Evolutionary conservation across 768 basidiomycete genomes (phyloP).

Genomic region (Albatrellus ellisii): DNA sequence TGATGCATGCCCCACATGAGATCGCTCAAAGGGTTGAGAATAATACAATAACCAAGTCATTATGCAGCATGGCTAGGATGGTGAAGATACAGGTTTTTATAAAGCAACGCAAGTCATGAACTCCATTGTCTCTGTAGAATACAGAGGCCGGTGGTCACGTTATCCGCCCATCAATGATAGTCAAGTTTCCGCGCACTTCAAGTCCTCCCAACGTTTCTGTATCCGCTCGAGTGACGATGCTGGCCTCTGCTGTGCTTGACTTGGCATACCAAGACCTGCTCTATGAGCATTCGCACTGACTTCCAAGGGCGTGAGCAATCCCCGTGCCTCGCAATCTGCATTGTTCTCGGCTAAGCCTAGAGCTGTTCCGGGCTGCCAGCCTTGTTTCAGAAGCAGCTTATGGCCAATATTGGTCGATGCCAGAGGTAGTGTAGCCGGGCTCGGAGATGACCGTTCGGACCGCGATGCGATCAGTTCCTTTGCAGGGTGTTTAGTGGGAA

Average conservation of each 20-base stretch:
- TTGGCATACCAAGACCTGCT: constrained; percentile 40
- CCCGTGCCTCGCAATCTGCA: constrained; percentile 20
- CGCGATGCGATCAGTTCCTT: constrained; percentile 2
- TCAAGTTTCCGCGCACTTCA: not conserved
- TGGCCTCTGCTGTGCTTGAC: not conserved
- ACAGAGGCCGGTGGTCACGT: not conserved
- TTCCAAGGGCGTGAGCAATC: constrained; percentile 46
- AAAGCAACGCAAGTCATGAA: too few species aligned
- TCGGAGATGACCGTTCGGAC: constrained; percentile 24
- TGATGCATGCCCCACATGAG: not conserved
- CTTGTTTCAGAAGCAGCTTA: constrained; percentile 55
- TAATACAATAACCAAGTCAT: not conserved
- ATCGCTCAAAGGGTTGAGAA: not conserved
- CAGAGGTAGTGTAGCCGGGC: constrained; percentile 40
- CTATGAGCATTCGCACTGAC: constrained; percentile 29
- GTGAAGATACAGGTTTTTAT: too few species aligned
- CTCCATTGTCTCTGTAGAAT: not conserved
- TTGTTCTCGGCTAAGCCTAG: constrained; percentile 25
- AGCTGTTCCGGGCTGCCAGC: constrained; percentile 58
- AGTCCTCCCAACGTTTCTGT: constrained; percentile 1
- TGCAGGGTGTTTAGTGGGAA: too few species aligned
- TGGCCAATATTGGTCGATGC: constrained; percentile 52
- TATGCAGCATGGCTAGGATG: not conserved
- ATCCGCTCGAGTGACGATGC: not conserved
- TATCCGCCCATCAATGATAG: not conserved